phyloP scores from a whole-genome alignment of 768 basidiomycete genomes.

The Clitopilus passeckerianus region DNA sequence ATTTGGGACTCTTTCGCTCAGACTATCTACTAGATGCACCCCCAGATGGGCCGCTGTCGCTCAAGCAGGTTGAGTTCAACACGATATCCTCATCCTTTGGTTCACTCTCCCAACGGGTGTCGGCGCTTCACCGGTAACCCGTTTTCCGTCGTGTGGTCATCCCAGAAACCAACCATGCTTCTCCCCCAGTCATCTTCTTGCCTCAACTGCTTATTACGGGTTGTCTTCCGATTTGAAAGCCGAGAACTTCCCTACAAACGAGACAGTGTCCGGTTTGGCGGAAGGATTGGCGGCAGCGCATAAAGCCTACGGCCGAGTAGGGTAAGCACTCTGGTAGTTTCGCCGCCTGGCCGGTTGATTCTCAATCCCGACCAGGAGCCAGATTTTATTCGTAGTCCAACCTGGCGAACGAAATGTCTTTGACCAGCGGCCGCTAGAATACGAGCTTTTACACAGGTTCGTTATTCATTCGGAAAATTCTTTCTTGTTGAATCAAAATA shows the following conservation, averaged over 20 bases:
- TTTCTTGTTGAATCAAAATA: neutral
- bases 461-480: conserved; percentile 11
- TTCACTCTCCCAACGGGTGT: conserved; percentile 58
- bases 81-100: conserved; percentile 95
- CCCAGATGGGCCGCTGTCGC: conserved; percentile 24
- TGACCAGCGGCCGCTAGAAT: conserved; percentile 88
- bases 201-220: conserved; percentile 64
- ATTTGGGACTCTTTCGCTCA: conserved; percentile 89
- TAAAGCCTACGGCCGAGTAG: conserved; percentile 54
- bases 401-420: conserved; percentile 89
- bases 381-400: conserved; percentile 87
- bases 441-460: conserved; percentile 76
- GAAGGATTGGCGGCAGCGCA: conserved; percentile 80
- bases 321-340: conserved; percentile 29
- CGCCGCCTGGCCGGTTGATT: neutral
- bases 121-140: conserved; percentile 72
- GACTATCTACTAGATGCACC: conserved; percentile 85
- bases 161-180: neutral
- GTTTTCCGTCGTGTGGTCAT: neutral
- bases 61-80: conserved; percentile 99
- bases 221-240: conserved; percentile 45
- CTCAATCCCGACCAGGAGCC: conserved; percentile 25
- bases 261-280: conserved; percentile 64
- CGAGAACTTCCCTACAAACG: conserved; percentile 68
- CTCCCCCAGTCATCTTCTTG: conserved; percentile 54